Evolutionary conservation across 495 filamentous ascomycete species (phyloP).

Genomic region (Penicillium atrosanguineum): DNA sequence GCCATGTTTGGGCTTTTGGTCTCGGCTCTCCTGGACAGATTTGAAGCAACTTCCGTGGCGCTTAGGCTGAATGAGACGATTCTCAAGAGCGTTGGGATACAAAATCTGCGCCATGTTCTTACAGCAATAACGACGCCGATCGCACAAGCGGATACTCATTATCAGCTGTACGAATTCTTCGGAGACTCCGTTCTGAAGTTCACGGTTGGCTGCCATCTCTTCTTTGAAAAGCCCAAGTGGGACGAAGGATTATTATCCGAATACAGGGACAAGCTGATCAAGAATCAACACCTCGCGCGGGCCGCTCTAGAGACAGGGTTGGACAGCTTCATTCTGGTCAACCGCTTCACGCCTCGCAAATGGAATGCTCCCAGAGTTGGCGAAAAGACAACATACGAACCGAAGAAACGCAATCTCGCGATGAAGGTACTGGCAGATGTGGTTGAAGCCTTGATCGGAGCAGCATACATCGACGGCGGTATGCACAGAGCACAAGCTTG

Average conservation of each 20-base stretch:
- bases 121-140: conserved; percentile 70
- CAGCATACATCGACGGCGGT: conserved; percentile 71
- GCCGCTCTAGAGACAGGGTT: conserved; percentile 63
- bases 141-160: conserved; percentile 61
- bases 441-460: conserved; percentile 81
- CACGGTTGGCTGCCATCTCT: conserved; percentile 62
- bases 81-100: conserved; percentile 54
- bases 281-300: conserved; percentile 66
- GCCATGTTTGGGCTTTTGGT: conserved; percentile 68
- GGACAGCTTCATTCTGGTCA: conserved; percentile 70
- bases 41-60: conserved; percentile 65
- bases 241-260: conserved; percentile 76
- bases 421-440: conserved; percentile 88
- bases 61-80: conserved; percentile 59
- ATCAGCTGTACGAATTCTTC: conserved; percentile 86
- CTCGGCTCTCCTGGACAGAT: conserved; percentile 68
- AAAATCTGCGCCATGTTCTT: conserved; percentile 56
- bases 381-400: conserved; percentile 23
- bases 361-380: conserved; percentile 68
- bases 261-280: conserved; percentile 65
- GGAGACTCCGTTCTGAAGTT: conserved; percentile 87
- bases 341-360: conserved; percentile 62
- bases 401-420: conserved; percentile 48
- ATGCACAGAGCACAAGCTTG: conserved; percentile 57
- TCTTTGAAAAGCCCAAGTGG: conserved; percentile 63